Evolutionary conservation across 2,329 filamentous ascomycete species (phyloP).

Genomic region (Mycogone perniciosa): DNA sequence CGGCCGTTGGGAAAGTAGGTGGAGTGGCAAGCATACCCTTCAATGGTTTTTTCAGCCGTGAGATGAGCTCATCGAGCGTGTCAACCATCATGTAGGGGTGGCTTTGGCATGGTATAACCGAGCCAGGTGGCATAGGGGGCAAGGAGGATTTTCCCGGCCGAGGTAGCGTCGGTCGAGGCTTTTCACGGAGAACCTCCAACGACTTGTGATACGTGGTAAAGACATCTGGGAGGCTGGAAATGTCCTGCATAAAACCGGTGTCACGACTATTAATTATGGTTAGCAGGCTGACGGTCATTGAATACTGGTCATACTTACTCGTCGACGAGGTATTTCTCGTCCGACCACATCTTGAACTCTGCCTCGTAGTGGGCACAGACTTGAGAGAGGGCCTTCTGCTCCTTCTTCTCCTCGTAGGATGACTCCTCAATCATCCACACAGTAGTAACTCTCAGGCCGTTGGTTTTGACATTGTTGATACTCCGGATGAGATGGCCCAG

Average conservation of each 20-base stretch:
- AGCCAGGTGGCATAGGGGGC: conserved; percentile 47
- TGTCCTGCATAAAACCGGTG: conserved; percentile 45
- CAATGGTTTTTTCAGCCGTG: conserved; percentile 53
- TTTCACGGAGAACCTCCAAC: conserved; percentile 62
- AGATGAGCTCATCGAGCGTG: conserved; percentile 45
- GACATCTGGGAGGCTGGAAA: conserved; percentile 61
- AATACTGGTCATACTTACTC: conserved; percentile 51
- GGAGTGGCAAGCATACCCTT: conserved; percentile 43
- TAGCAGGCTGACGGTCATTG: conserved; percentile 9
- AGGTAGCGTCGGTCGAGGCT: conserved; percentile 52
- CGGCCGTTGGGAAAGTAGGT: conserved; percentile 46
- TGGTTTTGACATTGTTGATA: conserved; percentile 30
- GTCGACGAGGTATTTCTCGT: conserved; percentile 75
- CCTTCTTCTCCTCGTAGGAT: conserved; percentile 60
- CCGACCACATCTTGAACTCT: conserved; percentile 59
- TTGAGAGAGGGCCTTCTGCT: conserved; percentile 51
- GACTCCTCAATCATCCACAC: conserved; percentile 72
- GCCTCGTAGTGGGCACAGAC: conserved; percentile 47
- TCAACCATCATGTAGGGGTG: conserved; percentile 58
- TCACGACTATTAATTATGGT: conserved; percentile 50
- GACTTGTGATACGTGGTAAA: conserved; percentile 71
- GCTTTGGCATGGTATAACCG: conserved; percentile 50
- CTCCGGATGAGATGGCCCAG: conserved; percentile 50
- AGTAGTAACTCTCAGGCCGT: conserved; percentile 43
- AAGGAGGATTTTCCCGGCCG: conserved; percentile 45